Conservation (phyloP, 2,329 filamentous ascomycete genomes). For the Penicillium oxalicum region DNA sequence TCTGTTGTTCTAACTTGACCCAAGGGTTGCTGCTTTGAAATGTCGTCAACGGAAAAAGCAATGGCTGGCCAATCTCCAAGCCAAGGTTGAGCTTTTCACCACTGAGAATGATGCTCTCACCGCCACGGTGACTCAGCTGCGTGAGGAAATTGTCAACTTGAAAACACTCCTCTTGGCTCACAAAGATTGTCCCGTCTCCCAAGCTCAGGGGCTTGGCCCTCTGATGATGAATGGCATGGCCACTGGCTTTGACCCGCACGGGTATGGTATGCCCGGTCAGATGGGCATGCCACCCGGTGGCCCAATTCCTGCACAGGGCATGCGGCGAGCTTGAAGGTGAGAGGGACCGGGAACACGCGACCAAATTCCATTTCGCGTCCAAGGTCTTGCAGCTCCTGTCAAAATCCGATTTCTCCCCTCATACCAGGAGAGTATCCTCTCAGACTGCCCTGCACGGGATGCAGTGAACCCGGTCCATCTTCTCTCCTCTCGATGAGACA, state of each 20-base stretch:
- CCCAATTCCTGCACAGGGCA: conserved; percentile 32
- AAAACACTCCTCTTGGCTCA: conserved; percentile 90
- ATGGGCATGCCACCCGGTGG: conserved; percentile 39
- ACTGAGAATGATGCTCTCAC: conserved; percentile 85
- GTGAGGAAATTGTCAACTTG: conserved; percentile 90
- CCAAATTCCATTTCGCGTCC: conserved; percentile 1
- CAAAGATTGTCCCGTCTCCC: conserved; percentile 91
- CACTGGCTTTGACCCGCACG: conserved; percentile 38
- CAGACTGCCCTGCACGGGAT: background rate
- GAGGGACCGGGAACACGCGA: background rate
- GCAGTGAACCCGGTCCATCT: background rate
- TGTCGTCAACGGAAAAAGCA: conserved; percentile 98
- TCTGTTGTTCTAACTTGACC: conserved; percentile 21
- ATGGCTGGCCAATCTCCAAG: conserved; percentile 91
- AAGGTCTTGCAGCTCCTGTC: too few relatives aligned
- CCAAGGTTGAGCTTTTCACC: conserved; percentile 88
- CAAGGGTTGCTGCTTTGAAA: conserved; percentile 82
- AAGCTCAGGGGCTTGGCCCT: conserved; percentile 65
- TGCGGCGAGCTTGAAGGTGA: conserved; percentile 25
- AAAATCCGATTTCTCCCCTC: too few relatives aligned
- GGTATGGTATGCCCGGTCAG: conserved; percentile 37
- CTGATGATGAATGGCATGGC: conserved; percentile 39
- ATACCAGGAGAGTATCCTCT: too few relatives aligned
- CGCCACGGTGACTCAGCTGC: conserved; percentile 72
- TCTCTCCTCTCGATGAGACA: conserved; percentile 10